These are phyloP conservation scores for Peterozyma toletana DNA, from an alignment of 805 yeast species.

Conservation along the genomic window DNA sequence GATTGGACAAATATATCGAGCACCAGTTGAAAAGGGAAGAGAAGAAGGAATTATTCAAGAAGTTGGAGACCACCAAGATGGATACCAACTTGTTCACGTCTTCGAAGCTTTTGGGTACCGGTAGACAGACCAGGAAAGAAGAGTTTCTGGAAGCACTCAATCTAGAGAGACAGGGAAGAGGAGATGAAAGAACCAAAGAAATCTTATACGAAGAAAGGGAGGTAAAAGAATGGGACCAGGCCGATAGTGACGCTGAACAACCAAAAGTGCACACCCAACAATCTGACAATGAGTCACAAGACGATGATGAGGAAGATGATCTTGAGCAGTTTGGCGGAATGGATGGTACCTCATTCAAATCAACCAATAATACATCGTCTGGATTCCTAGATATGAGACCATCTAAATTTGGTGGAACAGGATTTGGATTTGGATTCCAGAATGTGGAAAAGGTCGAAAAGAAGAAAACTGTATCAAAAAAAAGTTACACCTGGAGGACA, in stretches of 20 bases:
- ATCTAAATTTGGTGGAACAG: constrained; percentile 47
- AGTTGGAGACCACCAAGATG: constrained; percentile 58
- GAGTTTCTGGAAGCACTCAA: constrained; percentile 68
- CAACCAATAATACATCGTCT: constrained; percentile 27
- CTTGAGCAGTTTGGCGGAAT: background rate
- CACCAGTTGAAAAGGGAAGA: constrained; percentile 88
- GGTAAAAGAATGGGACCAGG: constrained; percentile 53
- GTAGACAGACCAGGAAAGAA: constrained; percentile 60
- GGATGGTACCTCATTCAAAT: constrained; percentile 14
- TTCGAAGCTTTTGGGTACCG: constrained; percentile 73
- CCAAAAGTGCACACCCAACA: constrained; percentile 19
- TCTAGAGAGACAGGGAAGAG: constrained; percentile 66
- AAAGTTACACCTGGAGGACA: constrained; percentile 71
- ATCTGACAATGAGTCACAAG: constrained; percentile 5
- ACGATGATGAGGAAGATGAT: background rate
- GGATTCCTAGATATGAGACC: constrained; percentile 70
- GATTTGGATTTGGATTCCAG: constrained; percentile 64
- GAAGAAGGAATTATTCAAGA: constrained; percentile 67
- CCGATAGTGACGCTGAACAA: constrained; percentile 19
- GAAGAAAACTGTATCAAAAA: constrained; percentile 34
- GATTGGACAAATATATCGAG: constrained; percentile 88
- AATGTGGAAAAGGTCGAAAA: constrained; percentile 46
- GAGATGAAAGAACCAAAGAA: constrained; percentile 50
- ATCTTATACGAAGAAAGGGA: constrained; percentile 65
- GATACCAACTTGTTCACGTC: constrained; percentile 68